phyloP scores from a whole-genome alignment of 495 filamentous ascomycete species.

The Schizothecium vesticola region DNA sequence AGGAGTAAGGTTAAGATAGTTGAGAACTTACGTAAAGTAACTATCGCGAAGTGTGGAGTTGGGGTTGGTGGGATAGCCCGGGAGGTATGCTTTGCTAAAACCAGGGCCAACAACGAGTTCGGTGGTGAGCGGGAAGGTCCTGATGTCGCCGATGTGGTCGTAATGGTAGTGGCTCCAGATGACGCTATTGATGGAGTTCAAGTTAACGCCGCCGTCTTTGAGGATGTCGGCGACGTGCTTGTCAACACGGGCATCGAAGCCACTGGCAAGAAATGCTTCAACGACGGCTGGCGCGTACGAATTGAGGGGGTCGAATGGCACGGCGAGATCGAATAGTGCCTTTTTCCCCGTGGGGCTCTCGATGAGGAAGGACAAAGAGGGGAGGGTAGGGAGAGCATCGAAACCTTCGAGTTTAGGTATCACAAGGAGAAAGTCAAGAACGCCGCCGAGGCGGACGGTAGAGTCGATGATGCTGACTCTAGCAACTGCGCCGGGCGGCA shows the following conservation, averaged over 20 bases:
- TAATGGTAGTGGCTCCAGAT: slow-evolving; percentile 10
- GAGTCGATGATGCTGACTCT: slow-evolving; percentile 10
- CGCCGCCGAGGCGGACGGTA: not conserved
- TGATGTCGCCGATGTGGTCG: slow-evolving; percentile 8
- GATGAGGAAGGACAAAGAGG: slow-evolving; percentile 6
- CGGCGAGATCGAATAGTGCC: slow-evolving; percentile 4
- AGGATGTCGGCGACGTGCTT: slow-evolving; percentile 7
- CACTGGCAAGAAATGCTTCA: not conserved
- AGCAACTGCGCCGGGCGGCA: slow-evolving; percentile 1
- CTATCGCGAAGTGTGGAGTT: not conserved
- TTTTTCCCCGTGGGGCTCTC: slow-evolving; percentile 3
- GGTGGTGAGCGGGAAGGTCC: not conserved
- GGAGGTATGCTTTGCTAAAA: not conserved
- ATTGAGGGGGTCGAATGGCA: not conserved
- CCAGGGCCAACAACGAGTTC: slow-evolving; percentile 10
- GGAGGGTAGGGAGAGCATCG: not conserved
- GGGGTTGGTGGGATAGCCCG: slow-evolving; percentile 5
- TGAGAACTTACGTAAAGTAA: not conserved
- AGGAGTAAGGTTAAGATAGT: slow-evolving; percentile 12
- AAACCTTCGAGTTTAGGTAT: slow-evolving; percentile 2
- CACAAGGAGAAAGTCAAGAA: not conserved
- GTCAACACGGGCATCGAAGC: not conserved
- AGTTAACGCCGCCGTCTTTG: not conserved
- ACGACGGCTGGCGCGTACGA: slow-evolving; percentile 1
- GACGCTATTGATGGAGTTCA: not conserved